Conservation (phyloP, 1,284 basidiomycete genomes). For the Fistulinella cinereoalba region DNA sequence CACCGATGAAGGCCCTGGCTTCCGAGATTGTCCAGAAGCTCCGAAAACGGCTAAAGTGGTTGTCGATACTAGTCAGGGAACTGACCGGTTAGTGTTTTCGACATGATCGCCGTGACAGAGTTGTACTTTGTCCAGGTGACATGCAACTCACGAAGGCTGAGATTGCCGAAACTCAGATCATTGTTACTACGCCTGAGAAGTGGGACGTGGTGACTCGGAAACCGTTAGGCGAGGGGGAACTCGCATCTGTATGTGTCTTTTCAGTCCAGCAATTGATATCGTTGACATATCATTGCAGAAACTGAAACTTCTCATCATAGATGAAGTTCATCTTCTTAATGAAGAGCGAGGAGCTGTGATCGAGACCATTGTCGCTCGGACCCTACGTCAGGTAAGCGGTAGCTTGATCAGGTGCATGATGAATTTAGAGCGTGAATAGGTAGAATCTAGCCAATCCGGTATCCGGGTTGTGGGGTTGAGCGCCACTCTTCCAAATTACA, state of each 20-base stretch:
- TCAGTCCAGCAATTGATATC: not conserved
- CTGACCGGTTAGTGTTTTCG: slow-evolving; percentile 63
- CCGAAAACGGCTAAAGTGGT: slow-evolving; percentile 86
- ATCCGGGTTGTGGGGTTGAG: slow-evolving; percentile 99
- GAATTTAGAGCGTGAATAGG: slow-evolving; percentile 44
- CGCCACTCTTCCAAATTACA: slow-evolving; percentile 96
- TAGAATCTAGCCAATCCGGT: slow-evolving; percentile 94
- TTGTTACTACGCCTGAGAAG: slow-evolving; percentile 99
- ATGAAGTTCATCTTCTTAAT: slow-evolving; percentile 96
- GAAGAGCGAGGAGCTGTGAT: slow-evolving; percentile 99
- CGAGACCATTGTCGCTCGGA: slow-evolving; percentile 97
- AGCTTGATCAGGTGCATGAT: not conserved
- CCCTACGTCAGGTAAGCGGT: slow-evolving; percentile 74
- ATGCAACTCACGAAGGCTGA: slow-evolving; percentile 97
- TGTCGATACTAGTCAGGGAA: slow-evolving; percentile 86
- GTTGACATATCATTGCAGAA: slow-evolving; percentile 56
- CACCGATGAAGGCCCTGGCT: slow-evolving; percentile 98
- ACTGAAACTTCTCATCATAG: slow-evolving; percentile 94
- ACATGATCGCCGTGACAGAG: not conserved
- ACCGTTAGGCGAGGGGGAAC: slow-evolving; percentile 93
- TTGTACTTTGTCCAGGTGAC: slow-evolving; percentile 63
- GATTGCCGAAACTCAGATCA: slow-evolving; percentile 95
- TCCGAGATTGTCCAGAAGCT: slow-evolving; percentile 95
- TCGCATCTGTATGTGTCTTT: slow-evolving; percentile 69
- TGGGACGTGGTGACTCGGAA: slow-evolving; percentile 99